phyloP scores from a whole-genome alignment of 176 grass and related monocot genomes.

The Oryza glumipatula region DNA sequence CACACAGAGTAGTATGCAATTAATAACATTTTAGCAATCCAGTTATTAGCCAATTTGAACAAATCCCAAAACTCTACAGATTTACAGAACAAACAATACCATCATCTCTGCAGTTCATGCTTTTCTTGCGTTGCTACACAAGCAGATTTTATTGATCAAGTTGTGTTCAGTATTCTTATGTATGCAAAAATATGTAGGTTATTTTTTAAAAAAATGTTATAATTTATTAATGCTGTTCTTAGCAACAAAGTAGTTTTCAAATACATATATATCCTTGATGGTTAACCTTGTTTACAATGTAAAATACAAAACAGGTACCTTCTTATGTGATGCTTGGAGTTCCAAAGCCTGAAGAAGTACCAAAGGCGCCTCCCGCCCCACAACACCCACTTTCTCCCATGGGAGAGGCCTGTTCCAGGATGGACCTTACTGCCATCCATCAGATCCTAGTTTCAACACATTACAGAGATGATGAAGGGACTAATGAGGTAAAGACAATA shows the following conservation, averaged over 20 bases:
- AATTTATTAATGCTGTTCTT: neutral
- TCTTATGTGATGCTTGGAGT: conserved; percentile 76
- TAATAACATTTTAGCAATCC: neutral
- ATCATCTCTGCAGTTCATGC: neutral
- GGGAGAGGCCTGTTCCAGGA: conserved; percentile 89
- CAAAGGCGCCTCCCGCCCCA: conserved; percentile 43
- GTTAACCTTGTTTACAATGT: neutral
- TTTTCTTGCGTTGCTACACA: neutral
- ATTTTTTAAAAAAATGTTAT: conserved; percentile 3
- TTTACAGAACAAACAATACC: neutral
- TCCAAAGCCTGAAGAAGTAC: conserved; percentile 42
- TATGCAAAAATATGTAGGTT: neutral
- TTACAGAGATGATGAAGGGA: conserved; percentile 94
- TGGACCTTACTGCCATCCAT: conserved; percentile 84
- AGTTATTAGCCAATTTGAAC: neutral
- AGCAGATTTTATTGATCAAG: neutral
- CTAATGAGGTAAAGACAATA: conserved; percentile 74
- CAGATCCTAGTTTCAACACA: conserved; percentile 74
- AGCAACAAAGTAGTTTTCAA: neutral
- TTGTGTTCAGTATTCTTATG: conserved; percentile 10
- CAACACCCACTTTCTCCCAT: conserved; percentile 74
- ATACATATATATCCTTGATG: conserved; percentile 17
- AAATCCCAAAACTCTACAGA: neutral
- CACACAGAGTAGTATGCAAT: neutral
- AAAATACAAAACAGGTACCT: conserved; percentile 65